These are phyloP conservation scores for Ramularia collo-cygni DNA, from an alignment of 2,329 filamentous ascomycete species.

Conservation along the genomic window DNA sequence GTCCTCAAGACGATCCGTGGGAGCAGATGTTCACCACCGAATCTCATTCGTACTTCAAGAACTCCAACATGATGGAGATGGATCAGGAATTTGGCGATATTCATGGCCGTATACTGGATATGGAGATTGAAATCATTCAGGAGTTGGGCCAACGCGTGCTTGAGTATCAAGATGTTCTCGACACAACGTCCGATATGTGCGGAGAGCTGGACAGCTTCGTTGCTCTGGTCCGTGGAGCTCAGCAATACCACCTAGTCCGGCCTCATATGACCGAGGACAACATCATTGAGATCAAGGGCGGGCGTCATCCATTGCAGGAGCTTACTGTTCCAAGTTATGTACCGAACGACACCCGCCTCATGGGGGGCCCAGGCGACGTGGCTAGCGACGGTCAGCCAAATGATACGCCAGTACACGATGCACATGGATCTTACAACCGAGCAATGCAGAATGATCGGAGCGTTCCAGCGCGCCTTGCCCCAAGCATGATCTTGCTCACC, in stretches of 20 bases:
- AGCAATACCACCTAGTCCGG: slow-evolving; percentile 61
- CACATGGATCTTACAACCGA: too few relatives aligned
- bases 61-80: slow-evolving; percentile 69
- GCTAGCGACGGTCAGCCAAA: neutral
- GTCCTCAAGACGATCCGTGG: slow-evolving; percentile 59
- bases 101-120: slow-evolving; percentile 76
- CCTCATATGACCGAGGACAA: slow-evolving; percentile 67
- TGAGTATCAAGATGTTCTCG: slow-evolving; percentile 59
- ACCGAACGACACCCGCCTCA: slow-evolving; percentile 68
- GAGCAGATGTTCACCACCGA: slow-evolving; percentile 66
- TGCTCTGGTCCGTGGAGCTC: slow-evolving; percentile 71
- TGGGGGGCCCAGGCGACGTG: slow-evolving; percentile 48
- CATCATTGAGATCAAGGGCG: slow-evolving; percentile 65
- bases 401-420: neutral
- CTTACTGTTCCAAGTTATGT: slow-evolving; percentile 73
- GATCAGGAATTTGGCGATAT: slow-evolving; percentile 79
- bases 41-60: slow-evolving; percentile 77
- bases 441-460: too few relatives aligned
- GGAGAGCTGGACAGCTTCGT: slow-evolving; percentile 83
- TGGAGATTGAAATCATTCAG: slow-evolving; percentile 84
- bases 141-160: slow-evolving; percentile 65
- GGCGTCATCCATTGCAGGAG: slow-evolving; percentile 82
- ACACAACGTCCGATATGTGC: slow-evolving; percentile 66
- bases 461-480: slow-evolving; percentile 26
- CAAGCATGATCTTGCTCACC: slow-evolving; percentile 73